Evolutionary conservation across 2,329 filamentous ascomycete genomes (phyloP).

Genomic region (Dactylonectria estremocensis): DNA sequence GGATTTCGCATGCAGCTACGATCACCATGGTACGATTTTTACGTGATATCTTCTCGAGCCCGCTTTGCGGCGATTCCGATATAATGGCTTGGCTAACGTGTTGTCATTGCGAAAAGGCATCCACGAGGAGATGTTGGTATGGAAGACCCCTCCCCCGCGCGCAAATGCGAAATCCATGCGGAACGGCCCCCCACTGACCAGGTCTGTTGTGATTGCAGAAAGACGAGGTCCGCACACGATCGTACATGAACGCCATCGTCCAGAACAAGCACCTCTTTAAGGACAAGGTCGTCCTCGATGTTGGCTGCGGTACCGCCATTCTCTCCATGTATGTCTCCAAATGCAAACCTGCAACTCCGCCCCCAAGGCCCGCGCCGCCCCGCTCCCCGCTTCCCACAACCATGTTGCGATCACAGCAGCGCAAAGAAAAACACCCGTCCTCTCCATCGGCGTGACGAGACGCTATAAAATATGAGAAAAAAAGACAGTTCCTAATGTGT

Average conservation of each 20-base stretch:
- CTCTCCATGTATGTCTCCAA: conserved; percentile 87
- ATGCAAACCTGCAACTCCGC: conserved; percentile 14
- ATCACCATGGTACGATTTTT: conserved; percentile 85
- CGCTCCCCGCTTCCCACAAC: conserved; percentile 11
- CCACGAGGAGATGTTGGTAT: conserved; percentile 97
- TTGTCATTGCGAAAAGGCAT: conserved; percentile 75
- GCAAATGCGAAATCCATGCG: conserved; percentile 27
- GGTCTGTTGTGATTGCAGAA: conserved; percentile 71
- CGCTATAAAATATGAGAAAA: not conserved
- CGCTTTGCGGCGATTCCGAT: conserved; percentile 17
- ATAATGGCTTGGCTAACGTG: conserved; percentile 33
- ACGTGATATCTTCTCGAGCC: conserved; percentile 40
- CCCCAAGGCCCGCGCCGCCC: not conserved
- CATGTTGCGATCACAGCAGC: not conserved
- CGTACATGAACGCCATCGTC: conserved; percentile 97
- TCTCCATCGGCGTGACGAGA: not conserved
- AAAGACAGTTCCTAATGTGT: conserved; percentile 24
- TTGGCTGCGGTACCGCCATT: conserved; percentile 97
- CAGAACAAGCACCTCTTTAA: conserved; percentile 97
- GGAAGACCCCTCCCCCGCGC: conserved; percentile 56
- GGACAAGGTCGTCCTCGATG: conserved; percentile 88
- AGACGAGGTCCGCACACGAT: conserved; percentile 97
- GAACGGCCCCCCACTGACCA: conserved; percentile 39
- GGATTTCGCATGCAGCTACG: conserved; percentile 76
- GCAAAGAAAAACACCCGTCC: not conserved